Conservation (phyloP, 305 asterid genomes). For the Fraxinus greggii region DNA sequence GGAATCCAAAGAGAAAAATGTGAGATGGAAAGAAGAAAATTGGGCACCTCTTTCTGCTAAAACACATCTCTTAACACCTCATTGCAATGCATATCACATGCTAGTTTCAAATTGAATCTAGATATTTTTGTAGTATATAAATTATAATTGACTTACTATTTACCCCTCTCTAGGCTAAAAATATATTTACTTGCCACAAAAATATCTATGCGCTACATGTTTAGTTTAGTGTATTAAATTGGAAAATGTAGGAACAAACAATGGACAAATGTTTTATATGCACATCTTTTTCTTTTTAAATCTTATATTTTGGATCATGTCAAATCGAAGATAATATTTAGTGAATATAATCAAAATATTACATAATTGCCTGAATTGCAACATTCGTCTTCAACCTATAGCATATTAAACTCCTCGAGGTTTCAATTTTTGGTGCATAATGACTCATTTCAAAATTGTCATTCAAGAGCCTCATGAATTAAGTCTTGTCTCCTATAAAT, state of each 20-base stretch:
- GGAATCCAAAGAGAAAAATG: slow-evolving; percentile 49
- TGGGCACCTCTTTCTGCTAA: slow-evolving; percentile 11
- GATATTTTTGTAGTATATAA: too few relatives aligned
- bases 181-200: not conserved
- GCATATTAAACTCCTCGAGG: not conserved
- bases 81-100: not conserved
- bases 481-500: not conserved
- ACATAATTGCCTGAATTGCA: not conserved
- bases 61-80: not conserved
- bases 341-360: too few relatives aligned
- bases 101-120: not conserved
- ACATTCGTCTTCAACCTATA: not conserved
- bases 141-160: not conserved
- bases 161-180: not conserved
- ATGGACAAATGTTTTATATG: not conserved
- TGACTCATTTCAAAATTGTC: not conserved
- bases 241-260: not conserved
- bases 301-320: not conserved
- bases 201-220: not conserved
- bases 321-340: not conserved
- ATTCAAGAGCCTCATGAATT: not conserved
- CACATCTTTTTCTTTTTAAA: not conserved
- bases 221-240: not conserved
- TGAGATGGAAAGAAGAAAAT: slow-evolving; percentile 43
- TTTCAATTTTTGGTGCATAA: not conserved